Evolutionary conservation across 257 asterid genomes (phyloP).

Genomic region (Verbascum thapsus): DNA sequence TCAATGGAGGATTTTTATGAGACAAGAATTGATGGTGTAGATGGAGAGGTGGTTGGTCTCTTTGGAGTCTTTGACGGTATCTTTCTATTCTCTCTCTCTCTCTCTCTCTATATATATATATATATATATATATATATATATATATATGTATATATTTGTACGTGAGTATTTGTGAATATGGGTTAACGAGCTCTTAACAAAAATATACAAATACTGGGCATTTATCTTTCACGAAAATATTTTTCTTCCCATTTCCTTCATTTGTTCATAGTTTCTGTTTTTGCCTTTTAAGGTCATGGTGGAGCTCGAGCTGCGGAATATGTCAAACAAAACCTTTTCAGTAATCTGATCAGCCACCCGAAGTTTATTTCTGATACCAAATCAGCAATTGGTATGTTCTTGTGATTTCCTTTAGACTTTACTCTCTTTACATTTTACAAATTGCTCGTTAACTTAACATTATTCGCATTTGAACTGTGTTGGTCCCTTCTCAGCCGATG

Average conservation of each 20-base stretch:
- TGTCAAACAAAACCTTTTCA: conserved; percentile 90
- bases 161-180: background rate
- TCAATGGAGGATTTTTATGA: conserved; percentile 99
- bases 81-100: conserved; percentile 35
- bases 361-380: conserved; percentile 89
- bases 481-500: conserved; percentile 69
- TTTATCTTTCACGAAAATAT: background rate
- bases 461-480: conserved; percentile 9
- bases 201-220: background rate
- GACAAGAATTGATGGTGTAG: conserved; percentile 97
- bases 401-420: background rate
- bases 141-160: background rate
- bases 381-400: conserved; percentile 78
- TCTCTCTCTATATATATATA: background rate
- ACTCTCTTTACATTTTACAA: background rate
- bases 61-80: conserved; percentile 97
- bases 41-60: conserved; percentile 94
- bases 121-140: background rate
- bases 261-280: conserved; percentile 5
- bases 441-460: background rate
- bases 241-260: background rate
- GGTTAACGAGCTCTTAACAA: background rate
- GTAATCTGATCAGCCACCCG: conserved; percentile 89
- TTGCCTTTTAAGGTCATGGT: conserved; percentile 75
- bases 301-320: conserved; percentile 99